Conservation (phyloP, 179 eudicot species). For the Beta corolliflora region DNA sequence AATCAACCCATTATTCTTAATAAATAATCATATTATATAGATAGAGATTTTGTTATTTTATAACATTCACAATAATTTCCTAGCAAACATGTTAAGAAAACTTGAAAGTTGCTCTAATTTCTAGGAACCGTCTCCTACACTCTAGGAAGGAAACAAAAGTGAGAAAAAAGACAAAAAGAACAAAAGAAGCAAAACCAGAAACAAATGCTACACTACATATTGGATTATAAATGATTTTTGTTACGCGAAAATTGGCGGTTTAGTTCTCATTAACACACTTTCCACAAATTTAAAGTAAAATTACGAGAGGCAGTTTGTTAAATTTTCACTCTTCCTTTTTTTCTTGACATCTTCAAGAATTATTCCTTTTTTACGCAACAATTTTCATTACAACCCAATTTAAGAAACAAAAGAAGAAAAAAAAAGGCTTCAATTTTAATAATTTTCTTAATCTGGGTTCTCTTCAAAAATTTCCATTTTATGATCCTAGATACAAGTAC, state of each 20-base stretch:
- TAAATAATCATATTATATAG: too few species aligned
- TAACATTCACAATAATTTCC: too few species aligned
- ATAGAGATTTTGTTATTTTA: too few species aligned
- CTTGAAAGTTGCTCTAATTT: slow-evolving; percentile 2
- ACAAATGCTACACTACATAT: neutral
- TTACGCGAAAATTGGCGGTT: too few species aligned
- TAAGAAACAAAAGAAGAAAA: neutral
- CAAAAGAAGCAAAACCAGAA: neutral
- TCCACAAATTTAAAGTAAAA: neutral
- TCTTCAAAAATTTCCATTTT: neutral
- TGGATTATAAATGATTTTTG: neutral
- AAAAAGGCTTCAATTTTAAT: neutral
- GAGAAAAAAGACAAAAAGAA: neutral
- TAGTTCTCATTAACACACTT: neutral
- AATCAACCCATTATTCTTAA: too few species aligned
- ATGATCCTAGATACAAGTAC: neutral
- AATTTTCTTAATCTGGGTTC: neutral
- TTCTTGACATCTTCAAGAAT: neutral
- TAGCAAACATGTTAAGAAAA: too few species aligned
- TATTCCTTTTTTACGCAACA: slow-evolving; percentile 1
- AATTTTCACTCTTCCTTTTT: slow-evolving; percentile 1
- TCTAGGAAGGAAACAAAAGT: neutral
- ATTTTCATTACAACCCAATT: neutral
- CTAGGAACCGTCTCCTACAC: slow-evolving; percentile 8
- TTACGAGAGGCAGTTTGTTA: neutral